A percentile compares a stretch with the other conserved stretches of the same genome.
Conservation (phyloP, 1,284 basidiomycete species). For the Termitomyces sp. region DNA sequence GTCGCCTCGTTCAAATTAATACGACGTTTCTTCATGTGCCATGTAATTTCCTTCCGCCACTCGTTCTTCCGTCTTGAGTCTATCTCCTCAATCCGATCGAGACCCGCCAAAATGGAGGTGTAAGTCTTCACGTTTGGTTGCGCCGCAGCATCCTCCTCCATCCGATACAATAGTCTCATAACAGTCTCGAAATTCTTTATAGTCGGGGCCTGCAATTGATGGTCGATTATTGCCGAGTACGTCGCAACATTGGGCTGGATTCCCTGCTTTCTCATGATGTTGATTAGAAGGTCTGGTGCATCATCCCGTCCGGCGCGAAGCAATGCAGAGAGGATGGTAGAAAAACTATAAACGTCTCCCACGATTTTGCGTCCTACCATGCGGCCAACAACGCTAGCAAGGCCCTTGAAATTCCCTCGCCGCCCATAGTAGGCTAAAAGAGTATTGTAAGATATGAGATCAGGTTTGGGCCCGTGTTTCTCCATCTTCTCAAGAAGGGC, state of each 20-base stretch:
- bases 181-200: conserved; percentile 54
- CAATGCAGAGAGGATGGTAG: conserved; percentile 72
- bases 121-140: conserved; percentile 72
- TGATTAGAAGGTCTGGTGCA: conserved; percentile 56
- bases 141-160: conserved; percentile 57
- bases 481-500: conserved; percentile 45
- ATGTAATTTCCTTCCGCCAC: conserved; percentile 46
- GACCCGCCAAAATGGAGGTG: conserved; percentile 57
- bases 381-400: conserved; percentile 51
- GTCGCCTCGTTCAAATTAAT: conserved; percentile 53
- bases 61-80: conserved; percentile 36
- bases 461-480: conserved; percentile 51
- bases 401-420: conserved; percentile 50
- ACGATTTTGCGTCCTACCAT: conserved; percentile 48
- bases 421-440: conserved; percentile 63
- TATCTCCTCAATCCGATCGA: conserved; percentile 51
- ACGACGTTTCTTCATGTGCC: conserved; percentile 53
- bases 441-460: conserved; percentile 76
- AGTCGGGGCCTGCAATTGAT: conserved; percentile 55
- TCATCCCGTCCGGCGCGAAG: conserved; percentile 63
- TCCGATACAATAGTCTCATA: conserved; percentile 59
- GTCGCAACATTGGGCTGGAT: conserved; percentile 67
- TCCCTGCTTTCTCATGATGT: conserved; percentile 71
- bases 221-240: conserved; percentile 70
- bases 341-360: conserved; percentile 79